Conservation (phyloP, 2,329 filamentous ascomycete species). For the Ciborinia camelliae region DNA sequence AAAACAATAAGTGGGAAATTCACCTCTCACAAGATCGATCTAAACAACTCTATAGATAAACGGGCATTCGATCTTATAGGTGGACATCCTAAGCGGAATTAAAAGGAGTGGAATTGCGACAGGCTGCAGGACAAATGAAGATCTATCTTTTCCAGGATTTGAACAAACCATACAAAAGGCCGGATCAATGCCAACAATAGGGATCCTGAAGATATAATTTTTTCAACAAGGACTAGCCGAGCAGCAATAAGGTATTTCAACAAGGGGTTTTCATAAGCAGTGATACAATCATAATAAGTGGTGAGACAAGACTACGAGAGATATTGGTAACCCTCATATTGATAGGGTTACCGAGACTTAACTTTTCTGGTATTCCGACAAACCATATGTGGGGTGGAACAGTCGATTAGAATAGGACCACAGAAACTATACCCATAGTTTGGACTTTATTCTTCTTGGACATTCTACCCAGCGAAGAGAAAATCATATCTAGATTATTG, state of each 20-base stretch:
- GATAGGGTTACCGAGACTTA: not conserved
- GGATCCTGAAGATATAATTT: not conserved
- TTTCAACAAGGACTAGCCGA: not conserved
- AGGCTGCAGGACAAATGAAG: not conserved
- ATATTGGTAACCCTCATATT: not conserved
- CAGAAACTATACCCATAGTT: no score
- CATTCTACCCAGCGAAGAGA: not conserved
- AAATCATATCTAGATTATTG: not conserved
- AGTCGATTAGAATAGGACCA: no score
- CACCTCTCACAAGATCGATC: not conserved
- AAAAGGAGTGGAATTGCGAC: not conserved
- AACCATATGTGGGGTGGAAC: no score
- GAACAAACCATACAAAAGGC: not conserved
- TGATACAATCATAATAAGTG: not conserved
- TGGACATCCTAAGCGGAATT: not conserved
- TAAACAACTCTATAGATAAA: not conserved
- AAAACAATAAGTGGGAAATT: not conserved
- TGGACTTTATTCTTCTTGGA: no score
- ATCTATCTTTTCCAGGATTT: not conserved
- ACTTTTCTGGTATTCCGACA: not conserved
- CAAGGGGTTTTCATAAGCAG: not conserved
- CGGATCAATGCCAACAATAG: not conserved
- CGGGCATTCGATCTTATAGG: not conserved
- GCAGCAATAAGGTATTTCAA: not conserved
- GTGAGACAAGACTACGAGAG: not conserved